Base-by-base conservation (phyloP, 495 filamentous ascomycete species). In the Tuber melanosporum region DNA sequence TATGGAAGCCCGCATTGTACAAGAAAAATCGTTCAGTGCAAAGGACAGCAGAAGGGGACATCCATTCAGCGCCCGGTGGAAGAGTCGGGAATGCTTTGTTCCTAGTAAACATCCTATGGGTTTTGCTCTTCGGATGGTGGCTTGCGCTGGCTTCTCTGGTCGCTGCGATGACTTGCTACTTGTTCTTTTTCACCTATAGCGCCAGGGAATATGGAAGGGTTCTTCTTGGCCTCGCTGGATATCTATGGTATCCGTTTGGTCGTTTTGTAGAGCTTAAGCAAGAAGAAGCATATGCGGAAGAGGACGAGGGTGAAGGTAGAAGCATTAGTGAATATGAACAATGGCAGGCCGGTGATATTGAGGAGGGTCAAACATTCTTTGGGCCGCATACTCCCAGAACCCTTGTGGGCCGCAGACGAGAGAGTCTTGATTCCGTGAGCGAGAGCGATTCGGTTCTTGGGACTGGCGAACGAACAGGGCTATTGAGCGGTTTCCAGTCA, bases 311-410 rank as follows among this genome's bases (percentile, higher is more conserved):
- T n/a, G 95, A 99, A 85, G 95, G 96, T n/a, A 89, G 95, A 81
- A 98, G 94, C 84, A 98, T 99, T 83, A 97, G 93, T 83, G 95
- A 99, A 85, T 99, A 99, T 84, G 95, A 98, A 84, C 94, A 97
- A 84, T 99, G 95, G 95, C 95, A 99, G 84, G 97, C 91, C 80
- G 95, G 95, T 52, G 95, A 99, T 83, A 86, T 99, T 49, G 95
- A 99, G 84, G 93, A 97, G 85, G 95, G 95, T 6, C 88, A 94
- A 20, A 89, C 98, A 14, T 98, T 98, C 87, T 99, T 99, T 84
- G 96, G 95, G 8, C 95, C 95, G 22, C 89, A 89, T 77, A 90
- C 90, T 74, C 85, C 86, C 74, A 89, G 93, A 77, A 94, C 93
- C 17, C 90, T 99, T 72, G 86, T 99, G 62, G 95, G 95, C n/a